A percentile compares a stretch with the other conserved stretches of the same genome.
Conservation (phyloP, 139 green algal species). For the Diplosphaera chodatii region DNA sequence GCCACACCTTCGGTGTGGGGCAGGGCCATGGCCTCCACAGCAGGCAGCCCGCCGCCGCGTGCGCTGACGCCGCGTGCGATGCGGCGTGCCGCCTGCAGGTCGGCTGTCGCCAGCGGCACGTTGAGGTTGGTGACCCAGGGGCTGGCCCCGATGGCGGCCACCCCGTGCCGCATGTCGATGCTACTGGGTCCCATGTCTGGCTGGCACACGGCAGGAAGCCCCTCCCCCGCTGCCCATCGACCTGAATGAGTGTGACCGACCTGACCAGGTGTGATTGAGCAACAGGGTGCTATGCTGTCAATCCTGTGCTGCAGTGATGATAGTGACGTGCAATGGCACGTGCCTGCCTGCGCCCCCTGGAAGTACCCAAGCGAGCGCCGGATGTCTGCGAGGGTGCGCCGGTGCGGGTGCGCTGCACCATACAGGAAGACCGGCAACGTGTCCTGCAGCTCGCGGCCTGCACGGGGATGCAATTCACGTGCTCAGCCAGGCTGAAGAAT, state of each 20-base stretch:
- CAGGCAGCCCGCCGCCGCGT: slow-evolving; percentile 57
- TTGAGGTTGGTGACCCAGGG: slow-evolving; percentile 82
- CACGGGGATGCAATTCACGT: no score
- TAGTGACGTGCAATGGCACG: no score
- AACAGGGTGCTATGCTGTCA: no score
- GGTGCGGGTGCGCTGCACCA: slow-evolving; percentile 37
- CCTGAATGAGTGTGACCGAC: no score
- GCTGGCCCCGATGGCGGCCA: slow-evolving; percentile 52
- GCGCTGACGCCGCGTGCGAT: slow-evolving; percentile 55
- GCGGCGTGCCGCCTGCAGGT: slow-evolving; percentile 27
- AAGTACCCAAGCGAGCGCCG: slow-evolving; percentile 45
- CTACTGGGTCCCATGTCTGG: slow-evolving; percentile 23
- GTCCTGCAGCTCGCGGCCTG: slow-evolving; percentile 2
- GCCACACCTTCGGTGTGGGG: slow-evolving; percentile 27
- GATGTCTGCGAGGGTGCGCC: slow-evolving; percentile 43
- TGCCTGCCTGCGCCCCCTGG: neutral
- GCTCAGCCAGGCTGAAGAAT: no score
- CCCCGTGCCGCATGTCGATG: slow-evolving; percentile 19
- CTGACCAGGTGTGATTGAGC: no score
- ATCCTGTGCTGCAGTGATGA: no score
- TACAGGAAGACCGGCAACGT: slow-evolving; percentile 62
- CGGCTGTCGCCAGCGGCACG: slow-evolving; percentile 39
- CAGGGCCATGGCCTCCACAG: slow-evolving; percentile 72
- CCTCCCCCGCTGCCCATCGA: neutral
- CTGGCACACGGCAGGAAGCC: neutral